Evolutionary conservation across 2,329 filamentous ascomycete genomes (phyloP), one percentile per base, ranked within the genome.

Genomic region (Zasmidium cellare): DNA sequence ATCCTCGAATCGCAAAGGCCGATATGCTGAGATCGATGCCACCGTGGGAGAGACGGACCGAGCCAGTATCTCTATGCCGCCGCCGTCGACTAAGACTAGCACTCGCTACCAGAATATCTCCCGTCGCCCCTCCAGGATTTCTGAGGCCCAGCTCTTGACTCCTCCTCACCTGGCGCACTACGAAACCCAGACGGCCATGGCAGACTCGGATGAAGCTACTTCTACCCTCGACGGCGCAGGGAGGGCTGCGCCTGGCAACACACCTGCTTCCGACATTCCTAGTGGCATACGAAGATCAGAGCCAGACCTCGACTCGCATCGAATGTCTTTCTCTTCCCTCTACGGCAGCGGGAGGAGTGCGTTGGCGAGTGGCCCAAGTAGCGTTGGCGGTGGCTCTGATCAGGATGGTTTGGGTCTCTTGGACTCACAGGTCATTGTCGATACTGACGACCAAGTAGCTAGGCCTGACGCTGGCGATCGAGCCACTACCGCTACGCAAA

Each of bases 291-390:
- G 65, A 48, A 62, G 69, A 56, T 57, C 64, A 7, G 71, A 72
- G 48, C 65, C 65, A 20, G 69, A 71, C 41, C 50, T 67, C 28
- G 77, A 87, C 41, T 79, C 79, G 46, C 88, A 90, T 67, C 85
- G 89, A 51, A 79, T 89, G 70, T 92, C 89, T 22, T 82, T 88
- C 59, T 90, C 87, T 7, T 92, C 89, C 0, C 77, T 90, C 51
- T 88, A 89, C 69, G 91, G 88, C 28, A 75, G 89, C 22, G 83
- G 84, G 46, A 62, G 85, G 82, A 73, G 67, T 75, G 79, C 58
- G 65, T 68, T 59, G 66, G 71, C 68, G 76, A 84, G 73, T 73
- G 78, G 64, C 62, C 70, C 77, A 44, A 80, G 76, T 61, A 79
- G 79, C 5, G 59, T 76, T 14, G 70, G 74, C 38, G 76, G 74